These are phyloP conservation scores for Cryptosporidium sp. DNA, from an alignment of 169 alveolate species.

Conservation along the genomic window DNA sequence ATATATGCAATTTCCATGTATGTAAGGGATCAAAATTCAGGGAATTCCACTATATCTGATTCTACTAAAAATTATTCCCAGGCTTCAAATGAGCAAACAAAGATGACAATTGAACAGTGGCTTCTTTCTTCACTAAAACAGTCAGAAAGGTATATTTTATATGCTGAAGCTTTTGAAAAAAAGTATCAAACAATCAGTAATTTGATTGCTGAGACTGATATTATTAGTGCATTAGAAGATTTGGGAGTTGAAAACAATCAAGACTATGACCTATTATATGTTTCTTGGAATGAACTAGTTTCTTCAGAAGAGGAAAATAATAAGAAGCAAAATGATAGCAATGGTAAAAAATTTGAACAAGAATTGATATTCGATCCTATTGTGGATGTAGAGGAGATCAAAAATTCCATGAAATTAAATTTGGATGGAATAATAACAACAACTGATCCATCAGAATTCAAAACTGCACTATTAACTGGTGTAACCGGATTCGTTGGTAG, in stretches of 20 bases:
- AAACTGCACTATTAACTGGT: constrained; percentile 79
- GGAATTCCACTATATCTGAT: neutral
- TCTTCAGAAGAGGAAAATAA: constrained; percentile 26
- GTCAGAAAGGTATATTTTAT: constrained; percentile 78
- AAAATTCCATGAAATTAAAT: constrained; percentile 67
- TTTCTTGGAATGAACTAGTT: constrained; percentile 80
- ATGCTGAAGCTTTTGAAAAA: constrained; percentile 77
- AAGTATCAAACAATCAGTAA: constrained; percentile 66
- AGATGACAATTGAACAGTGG: constrained; percentile 81
- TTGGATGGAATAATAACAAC: constrained; percentile 73
- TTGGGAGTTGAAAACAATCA: constrained; percentile 78
- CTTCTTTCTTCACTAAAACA: constrained; percentile 77
- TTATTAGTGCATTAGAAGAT: constrained; percentile 76
- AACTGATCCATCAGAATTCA: constrained; percentile 69
- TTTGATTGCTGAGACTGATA: constrained; percentile 79
- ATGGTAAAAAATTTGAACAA: neutral
- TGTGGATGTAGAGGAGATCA: constrained; percentile 76
- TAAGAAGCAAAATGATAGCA: constrained; percentile 10
- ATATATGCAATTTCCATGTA: constrained; percentile 77
- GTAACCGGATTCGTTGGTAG: constrained; percentile 84
- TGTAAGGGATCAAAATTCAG: constrained; percentile 57
- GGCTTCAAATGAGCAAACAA: neutral
- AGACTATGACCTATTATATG: constrained; percentile 78
- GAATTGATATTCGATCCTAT: constrained; percentile 76
- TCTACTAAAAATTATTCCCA: neutral